Evolutionary conservation across 495 filamentous ascomycete species (phyloP).

Genomic region (Immersiella caudata): DNA sequence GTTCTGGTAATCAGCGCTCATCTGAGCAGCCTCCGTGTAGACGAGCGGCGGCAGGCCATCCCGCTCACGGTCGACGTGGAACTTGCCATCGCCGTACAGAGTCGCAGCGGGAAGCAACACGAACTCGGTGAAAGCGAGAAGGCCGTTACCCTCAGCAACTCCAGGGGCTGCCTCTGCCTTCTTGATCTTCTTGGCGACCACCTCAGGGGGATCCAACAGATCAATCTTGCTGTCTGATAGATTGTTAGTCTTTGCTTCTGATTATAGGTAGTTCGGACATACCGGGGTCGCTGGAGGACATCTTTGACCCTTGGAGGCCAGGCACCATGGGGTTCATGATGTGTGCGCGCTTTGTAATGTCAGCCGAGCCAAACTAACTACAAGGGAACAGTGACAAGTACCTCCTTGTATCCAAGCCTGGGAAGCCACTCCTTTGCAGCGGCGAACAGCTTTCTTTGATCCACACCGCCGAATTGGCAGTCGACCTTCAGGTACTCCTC

Average conservation of each 20-base stretch:
- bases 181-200: conserved; percentile 74
- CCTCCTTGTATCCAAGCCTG: conserved; percentile 67
- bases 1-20: conserved; percentile 76
- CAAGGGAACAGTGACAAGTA: conserved; percentile 26
- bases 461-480: conserved; percentile 75
- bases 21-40: conserved; percentile 69
- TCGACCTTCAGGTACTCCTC: conserved; percentile 89
- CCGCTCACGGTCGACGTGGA: conserved; percentile 59
- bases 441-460: conserved; percentile 90
- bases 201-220: conserved; percentile 74
- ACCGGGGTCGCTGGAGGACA: conserved; percentile 59
- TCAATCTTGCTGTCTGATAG: conserved; percentile 85
- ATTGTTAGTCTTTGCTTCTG: conserved; percentile 37
- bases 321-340: conserved; percentile 91
- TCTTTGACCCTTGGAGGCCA: conserved; percentile 81
- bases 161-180: conserved; percentile 78
- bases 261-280: background rate
- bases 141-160: conserved; percentile 80
- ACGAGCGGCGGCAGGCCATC: conserved; percentile 72
- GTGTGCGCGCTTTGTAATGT: conserved; percentile 64
- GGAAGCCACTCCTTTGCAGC: conserved; percentile 77
- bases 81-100: conserved; percentile 56
- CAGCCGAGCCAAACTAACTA: background rate
- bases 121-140: conserved; percentile 80
- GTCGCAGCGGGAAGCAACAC: conserved; percentile 74